Conservation (phyloP, 306 rosid species). For the Castanea sativa region DNA sequence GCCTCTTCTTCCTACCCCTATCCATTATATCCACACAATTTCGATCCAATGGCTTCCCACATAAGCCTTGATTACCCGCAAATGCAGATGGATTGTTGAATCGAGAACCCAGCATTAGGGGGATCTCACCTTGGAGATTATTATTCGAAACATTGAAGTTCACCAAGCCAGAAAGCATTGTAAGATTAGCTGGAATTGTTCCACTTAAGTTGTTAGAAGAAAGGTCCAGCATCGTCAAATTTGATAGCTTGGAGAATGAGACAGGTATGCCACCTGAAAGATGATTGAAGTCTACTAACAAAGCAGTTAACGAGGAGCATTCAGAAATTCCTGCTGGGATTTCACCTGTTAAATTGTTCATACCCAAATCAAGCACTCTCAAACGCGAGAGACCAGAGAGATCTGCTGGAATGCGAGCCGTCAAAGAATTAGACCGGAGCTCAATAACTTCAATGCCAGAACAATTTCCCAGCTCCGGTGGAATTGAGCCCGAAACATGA, state of each 20-base stretch:
- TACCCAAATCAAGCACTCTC: slow-evolving; percentile 65
- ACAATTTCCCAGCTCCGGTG: slow-evolving; percentile 78
- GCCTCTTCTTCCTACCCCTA: slow-evolving; percentile 47
- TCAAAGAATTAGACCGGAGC: slow-evolving; percentile 57
- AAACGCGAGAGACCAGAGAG: slow-evolving; percentile 59
- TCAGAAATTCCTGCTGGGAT: slow-evolving; percentile 69
- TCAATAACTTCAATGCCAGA: slow-evolving; percentile 58
- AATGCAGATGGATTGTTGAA: slow-evolving; percentile 57
- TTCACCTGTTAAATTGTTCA: slow-evolving; percentile 69
- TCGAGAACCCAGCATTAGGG: slow-evolving; percentile 56
- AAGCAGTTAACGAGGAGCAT: slow-evolving; percentile 50
- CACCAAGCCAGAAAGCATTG: slow-evolving; percentile 44
- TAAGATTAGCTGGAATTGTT: slow-evolving; percentile 54
- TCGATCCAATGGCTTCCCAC: slow-evolving; percentile 65
- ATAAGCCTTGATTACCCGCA: slow-evolving; percentile 52
- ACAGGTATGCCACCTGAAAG: slow-evolving; percentile 70
- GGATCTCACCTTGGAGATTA: slow-evolving; percentile 74
- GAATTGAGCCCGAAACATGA: slow-evolving; percentile 58
- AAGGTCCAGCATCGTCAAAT: slow-evolving; percentile 63
- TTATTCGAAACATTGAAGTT: slow-evolving; percentile 76
- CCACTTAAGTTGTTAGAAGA: slow-evolving; percentile 80
- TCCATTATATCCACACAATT: slow-evolving; percentile 32
- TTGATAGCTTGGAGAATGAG: slow-evolving; percentile 52
- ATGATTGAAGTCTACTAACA: slow-evolving; percentile 54
- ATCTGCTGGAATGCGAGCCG: slow-evolving; percentile 61